These are phyloP conservation scores for Pneumocystis oryctolagi DNA, from an alignment of 1,139 yeast species.

Conservation along the genomic window DNA sequence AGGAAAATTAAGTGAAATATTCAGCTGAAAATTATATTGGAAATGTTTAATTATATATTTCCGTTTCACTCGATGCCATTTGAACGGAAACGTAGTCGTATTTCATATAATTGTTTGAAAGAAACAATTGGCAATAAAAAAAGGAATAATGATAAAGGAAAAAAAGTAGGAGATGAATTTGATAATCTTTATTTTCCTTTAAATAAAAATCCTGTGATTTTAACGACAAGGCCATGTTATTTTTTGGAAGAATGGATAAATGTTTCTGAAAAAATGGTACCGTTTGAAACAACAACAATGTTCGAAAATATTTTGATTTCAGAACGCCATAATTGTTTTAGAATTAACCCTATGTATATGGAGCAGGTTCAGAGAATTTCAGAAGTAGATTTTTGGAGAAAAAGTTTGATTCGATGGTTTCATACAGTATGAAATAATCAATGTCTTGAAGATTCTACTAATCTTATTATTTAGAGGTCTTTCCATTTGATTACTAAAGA, in stretches of 20 bases:
- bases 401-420: background rate
- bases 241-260: background rate
- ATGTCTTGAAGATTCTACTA: background rate
- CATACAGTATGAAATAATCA: background rate
- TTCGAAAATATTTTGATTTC: background rate
- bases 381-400: background rate
- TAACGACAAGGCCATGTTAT: background rate
- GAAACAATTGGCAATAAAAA: background rate
- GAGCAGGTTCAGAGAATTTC: background rate
- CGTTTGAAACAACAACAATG: background rate
- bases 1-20: background rate
- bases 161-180: background rate
- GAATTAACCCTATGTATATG: background rate
- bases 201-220: background rate
- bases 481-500: background rate
- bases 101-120: background rate
- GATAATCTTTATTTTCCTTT: background rate
- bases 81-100: background rate
- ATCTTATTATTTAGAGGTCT: background rate
- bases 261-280: background rate
- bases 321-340: background rate
- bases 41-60: background rate
- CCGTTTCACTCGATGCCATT: background rate
- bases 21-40: background rate
- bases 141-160: background rate